Conservation (phyloP, 2,329 filamentous ascomycete genomes). For the Penicillium sp. region DNA sequence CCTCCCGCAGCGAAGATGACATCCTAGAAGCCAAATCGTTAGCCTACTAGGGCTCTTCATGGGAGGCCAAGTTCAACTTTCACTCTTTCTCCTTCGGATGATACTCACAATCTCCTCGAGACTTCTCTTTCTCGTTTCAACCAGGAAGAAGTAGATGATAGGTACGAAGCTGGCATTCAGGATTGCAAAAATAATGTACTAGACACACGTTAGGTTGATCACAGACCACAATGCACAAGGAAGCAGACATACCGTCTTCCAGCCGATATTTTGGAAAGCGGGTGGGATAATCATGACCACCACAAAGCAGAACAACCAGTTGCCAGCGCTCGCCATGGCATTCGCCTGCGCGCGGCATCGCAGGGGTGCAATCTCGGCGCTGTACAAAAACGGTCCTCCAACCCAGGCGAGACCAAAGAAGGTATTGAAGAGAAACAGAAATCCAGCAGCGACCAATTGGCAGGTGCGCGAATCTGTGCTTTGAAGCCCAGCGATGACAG, state of each 20-base stretch:
- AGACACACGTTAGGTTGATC: neutral
- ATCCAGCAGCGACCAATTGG: conserved; percentile 6
- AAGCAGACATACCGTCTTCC: neutral
- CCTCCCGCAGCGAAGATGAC: neutral
- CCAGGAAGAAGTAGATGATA: neutral
- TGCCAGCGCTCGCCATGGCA: conserved; percentile 10
- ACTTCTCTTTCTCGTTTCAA: neutral
- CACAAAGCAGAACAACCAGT: conserved; percentile 10
- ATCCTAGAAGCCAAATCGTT: neutral
- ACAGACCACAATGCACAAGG: neutral
- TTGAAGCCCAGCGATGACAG: conserved; percentile 42
- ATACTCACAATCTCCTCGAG: neutral
- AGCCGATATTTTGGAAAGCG: conserved; percentile 7
- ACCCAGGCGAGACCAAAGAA: conserved; percentile 8
- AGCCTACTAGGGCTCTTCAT: neutral
- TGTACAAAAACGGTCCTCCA: conserved; percentile 10
- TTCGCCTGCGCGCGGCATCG: conserved; percentile 2
- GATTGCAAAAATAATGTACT: neutral
- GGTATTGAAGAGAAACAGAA: conserved; percentile 10
- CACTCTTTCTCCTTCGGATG: neutral
- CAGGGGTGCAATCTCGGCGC: conserved; percentile 9
- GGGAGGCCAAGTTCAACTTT: neutral
- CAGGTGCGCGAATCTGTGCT: conserved; percentile 5
- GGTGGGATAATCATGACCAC: conserved; percentile 11
- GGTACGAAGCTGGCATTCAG: neutral